Base-by-base conservation (phyloP, 2,329 filamentous ascomycete genomes). In the Exophiala mesophila region DNA sequence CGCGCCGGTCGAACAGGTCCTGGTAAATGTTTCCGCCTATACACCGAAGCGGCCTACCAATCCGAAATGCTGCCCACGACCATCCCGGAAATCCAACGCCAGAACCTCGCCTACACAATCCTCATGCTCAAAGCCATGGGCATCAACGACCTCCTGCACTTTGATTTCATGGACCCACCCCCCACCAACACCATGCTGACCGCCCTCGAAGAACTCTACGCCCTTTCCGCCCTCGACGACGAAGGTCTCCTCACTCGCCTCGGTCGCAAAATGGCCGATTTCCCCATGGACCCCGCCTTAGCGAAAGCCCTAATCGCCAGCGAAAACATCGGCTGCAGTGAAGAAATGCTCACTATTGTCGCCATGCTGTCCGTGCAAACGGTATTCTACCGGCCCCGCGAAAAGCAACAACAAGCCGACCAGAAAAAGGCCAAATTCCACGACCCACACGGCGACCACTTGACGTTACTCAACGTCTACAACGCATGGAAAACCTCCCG, bases 41-140 rank as follows among this genome's bases (percentile, higher is more conserved):
- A 97, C 57, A 98, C 92, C 0, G 92, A 98, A 67, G 82, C 87
- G 2, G 92, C 92, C 0, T 98, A 88, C 62, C 88, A 97, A 60
- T 89, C 86, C 1, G 94, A 98, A 65, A 96, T 98, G 89, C 69
- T 97, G 45, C 90, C 92, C 0, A 96, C 89, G 0, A 89, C 88
- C 0, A 94, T 97, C 20, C 92, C 92, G 1, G 92, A 97, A 57
- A 98, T 98, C 38, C 92, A 98, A 61, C 77, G 92, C 1, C 88
- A 96, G 62, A 98, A 98, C 57, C 61, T 98, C 39, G 85, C 88
- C 0, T 82, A 85, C 55, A 96, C 90, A 0, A 97, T 98, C 63
- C 75, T 98, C 34, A 95, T 96, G 85, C 77, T 98, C 37, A 98
- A 98, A 63, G 92, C 92, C 0, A 97, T 98, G 88, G 92, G 94